Percentiles rank a stretch among this genome's conserved stretches.
Evolutionary conservation across 176 grass and related monocot species (phyloP).

Genomic region (Canna indica): DNA sequence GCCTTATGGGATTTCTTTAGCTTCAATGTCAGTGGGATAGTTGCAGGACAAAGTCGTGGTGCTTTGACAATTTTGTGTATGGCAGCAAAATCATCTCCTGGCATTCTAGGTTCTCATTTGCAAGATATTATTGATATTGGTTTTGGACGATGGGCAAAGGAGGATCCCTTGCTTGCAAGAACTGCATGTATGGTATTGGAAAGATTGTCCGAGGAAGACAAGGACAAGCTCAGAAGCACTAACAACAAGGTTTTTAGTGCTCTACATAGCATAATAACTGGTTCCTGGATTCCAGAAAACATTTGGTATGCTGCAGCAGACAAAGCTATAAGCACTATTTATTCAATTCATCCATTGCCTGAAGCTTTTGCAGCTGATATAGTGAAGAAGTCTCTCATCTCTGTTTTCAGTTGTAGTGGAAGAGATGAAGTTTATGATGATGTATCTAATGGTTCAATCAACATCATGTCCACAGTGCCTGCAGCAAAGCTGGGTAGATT

Average conservation of each 20-base stretch:
- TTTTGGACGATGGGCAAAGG: constrained; percentile 90
- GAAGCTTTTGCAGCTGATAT: constrained; percentile 70
- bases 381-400: constrained; percentile 58
- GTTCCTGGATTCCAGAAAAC: constrained; percentile 60
- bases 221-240: constrained; percentile 50
- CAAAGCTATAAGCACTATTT: constrained; percentile 74
- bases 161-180: constrained; percentile 87
- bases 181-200: constrained; percentile 80
- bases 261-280: constrained; percentile 51
- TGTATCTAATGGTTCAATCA: constrained; percentile 18
- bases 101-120: constrained; percentile 62
- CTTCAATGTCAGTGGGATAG: constrained; percentile 65
- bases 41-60: constrained; percentile 64
- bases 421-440: constrained; percentile 30
- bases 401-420: constrained; percentile 39
- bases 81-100: constrained; percentile 77
- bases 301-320: constrained; percentile 90
- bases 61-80: constrained; percentile 89
- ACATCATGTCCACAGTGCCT: constrained; percentile 34
- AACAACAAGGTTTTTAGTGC: constrained; percentile 50
- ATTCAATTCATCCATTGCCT: constrained; percentile 60
- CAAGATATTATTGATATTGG: constrained; percentile 96
- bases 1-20: constrained; percentile 87
- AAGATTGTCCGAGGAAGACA: constrained; percentile 86
- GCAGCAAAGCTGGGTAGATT: constrained; percentile 73